Evolutionary conservation across 305 asterid species (phyloP), one percentile per base, ranked within the genome.

Genomic region (Fraxinus greggii): DNA sequence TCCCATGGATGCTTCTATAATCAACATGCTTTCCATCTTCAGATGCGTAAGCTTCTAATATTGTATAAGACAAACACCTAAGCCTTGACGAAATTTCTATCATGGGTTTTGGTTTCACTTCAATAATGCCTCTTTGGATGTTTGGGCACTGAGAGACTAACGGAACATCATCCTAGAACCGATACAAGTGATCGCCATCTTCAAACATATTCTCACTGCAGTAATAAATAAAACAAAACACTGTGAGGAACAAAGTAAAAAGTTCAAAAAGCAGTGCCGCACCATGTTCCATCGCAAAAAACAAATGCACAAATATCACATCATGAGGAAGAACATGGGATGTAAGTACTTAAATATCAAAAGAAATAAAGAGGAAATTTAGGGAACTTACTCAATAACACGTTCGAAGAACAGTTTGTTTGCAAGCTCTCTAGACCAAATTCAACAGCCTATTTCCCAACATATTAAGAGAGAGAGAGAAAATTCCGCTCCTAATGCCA

Each of bases 111-210:
- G 98, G 97, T 86, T 93, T 91, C 83, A 79, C 88, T 86, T 92
- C 95, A 67, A 81, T 90, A 76, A 92, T 90, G 85, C 98, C 98
- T 88, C 97, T 90, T 70, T 95, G 93, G 32, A 95, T 92, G 85
- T 95, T 95, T 84, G 91, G 98, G 83, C 98, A 91, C 81, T 89
- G 90, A 72, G 94, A 90, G 79, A 93, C 85, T 32, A 89, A 2
- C 81, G 98, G 98, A 84, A 92, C 93, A 78, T 93, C 92, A 80
- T 95, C 98, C 81, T 93, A 87, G 89, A 95, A 95, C 72, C 97
- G 96, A 78, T 95, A 93, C 86, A 95, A 75, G 89, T 91, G 89
- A 81, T 87, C 86, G 29, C 97, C 95, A 80, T 95, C 98, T 84
- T 93, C 97, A 84, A 95, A 95, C 80, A 88, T 35, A 75, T 89